Percentiles rank a stretch among this genome's conserved stretches.
These are phyloP conservation scores for Russula ochroleuca DNA, from an alignment of 768 basidiomycete species.

Conservation along the genomic window DNA sequence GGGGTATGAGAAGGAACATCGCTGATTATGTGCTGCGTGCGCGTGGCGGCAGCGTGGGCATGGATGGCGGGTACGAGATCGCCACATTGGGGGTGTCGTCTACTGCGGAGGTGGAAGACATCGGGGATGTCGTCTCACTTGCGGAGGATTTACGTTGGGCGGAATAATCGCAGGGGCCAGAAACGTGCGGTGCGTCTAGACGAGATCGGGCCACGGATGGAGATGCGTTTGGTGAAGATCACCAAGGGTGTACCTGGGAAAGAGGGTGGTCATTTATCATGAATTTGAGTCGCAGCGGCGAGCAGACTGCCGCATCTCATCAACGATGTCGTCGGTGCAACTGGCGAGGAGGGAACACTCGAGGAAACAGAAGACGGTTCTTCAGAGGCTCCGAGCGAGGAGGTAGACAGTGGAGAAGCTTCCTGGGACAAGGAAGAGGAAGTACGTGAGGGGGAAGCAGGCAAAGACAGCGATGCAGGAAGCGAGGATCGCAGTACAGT, in stretches of 20 bases:
- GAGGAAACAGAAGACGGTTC: slow-evolving; percentile 34
- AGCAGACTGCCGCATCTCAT: too few species aligned
- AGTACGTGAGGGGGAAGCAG: slow-evolving; percentile 53
- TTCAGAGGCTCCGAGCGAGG: slow-evolving; percentile 35
- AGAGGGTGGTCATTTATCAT: slow-evolving; percentile 91
- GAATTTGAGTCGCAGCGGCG: slow-evolving; percentile 61
- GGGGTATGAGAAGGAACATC: slow-evolving; percentile 86
- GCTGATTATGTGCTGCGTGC: slow-evolving; percentile 88
- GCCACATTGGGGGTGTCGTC: slow-evolving; percentile 67
- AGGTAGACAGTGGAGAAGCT: slow-evolving; percentile 37
- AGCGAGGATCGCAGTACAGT: slow-evolving; percentile 42
- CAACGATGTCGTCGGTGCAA: slow-evolving; percentile 5
- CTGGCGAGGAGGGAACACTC: slow-evolving; percentile 31
- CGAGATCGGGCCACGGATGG: slow-evolving; percentile 95
- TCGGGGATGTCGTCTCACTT: slow-evolving; percentile 73
- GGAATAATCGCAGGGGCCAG: slow-evolving; percentile 90
- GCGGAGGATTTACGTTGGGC: slow-evolving; percentile 92
- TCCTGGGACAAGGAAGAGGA: slow-evolving; percentile 61
- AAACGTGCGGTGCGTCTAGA: slow-evolving; percentile 87
- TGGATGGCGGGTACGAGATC: slow-evolving; percentile 65
- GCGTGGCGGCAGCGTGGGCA: slow-evolving; percentile 33
- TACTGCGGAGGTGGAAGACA: slow-evolving; percentile 80
- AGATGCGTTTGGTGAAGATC: slow-evolving; percentile 88
- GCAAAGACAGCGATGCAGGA: slow-evolving; percentile 38
- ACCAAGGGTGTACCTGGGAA: slow-evolving; percentile 90